Base-by-base conservation (phyloP, 768 basidiomycete species). In the Xerocomus potaroensis region DNA sequence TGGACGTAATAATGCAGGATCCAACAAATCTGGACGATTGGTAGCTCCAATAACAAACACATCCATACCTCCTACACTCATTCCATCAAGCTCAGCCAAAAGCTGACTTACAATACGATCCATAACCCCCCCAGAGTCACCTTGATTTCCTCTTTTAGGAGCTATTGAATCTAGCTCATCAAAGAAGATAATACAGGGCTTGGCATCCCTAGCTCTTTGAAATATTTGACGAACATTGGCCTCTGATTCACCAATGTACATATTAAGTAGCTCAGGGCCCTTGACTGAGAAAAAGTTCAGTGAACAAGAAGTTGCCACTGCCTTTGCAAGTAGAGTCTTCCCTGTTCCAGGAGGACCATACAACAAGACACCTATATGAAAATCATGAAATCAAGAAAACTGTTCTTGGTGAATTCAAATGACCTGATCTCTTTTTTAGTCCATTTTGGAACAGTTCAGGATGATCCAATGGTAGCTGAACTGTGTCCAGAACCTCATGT, bases 161-260 rank as follows among this genome's bases (percentile, higher is more conserved):
- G 94, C 94, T 22, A 97, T 83, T 2, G 88, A 91, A 65, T 97
- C 94, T 22, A 97, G 73, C 65, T 97, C 94, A 65, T 97, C 94
- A 66, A 97, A 96, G 66, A 97, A 97, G 40, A 97, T 88, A 37
- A 96, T 87, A 65, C 94, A 97, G 8, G 94, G 94, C 43, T 81
- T 83, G 2, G 94, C 94, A 69, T 94, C 92, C 43, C 90, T 71
- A 22, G 94, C 94, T 11, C 82, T 80, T 62, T 94, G 90, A 65
- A 97, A 97, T 1, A 97, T 83, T 14, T 84, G 75, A 12, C 96
- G 80, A 32, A 99, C 94, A 66, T 98, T 99, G 50, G 97, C 96
- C 66, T 97, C 94, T 10, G 91, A 94, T 68, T 96, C 94, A 48
- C 94, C 94, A 57, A 97, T 95, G 68, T 95, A 97, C 94, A 97